Evolutionary conservation across 2,329 filamentous ascomycete genomes (phyloP).

Genomic region (Arachnopeziza araneosa): DNA sequence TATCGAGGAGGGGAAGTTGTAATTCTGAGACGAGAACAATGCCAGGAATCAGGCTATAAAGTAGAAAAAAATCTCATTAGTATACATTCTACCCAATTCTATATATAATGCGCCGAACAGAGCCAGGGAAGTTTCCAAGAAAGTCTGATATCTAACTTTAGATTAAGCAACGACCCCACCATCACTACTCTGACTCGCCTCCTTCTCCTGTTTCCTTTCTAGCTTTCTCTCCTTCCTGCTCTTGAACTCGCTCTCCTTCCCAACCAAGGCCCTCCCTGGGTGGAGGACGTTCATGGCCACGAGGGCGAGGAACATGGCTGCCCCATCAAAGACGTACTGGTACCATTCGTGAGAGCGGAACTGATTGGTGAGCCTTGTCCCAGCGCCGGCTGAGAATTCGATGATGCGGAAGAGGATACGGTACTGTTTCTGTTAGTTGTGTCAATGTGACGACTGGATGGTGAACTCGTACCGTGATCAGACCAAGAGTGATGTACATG

Average conservation of each 20-base stretch:
- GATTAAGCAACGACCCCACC: background rate
- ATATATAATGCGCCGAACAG: too few relatives aligned
- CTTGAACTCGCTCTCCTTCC: constrained; percentile 31
- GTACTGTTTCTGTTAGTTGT: constrained; percentile 29
- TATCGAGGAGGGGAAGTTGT: constrained; percentile 18
- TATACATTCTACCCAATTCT: too few relatives aligned
- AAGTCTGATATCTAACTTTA: background rate
- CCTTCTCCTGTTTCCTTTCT: constrained; percentile 20
- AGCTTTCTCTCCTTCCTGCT: constrained; percentile 35
- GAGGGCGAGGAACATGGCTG: constrained; percentile 9
- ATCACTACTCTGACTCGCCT: background rate
- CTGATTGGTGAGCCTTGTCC: constrained; percentile 33
- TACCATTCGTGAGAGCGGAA: constrained; percentile 44
- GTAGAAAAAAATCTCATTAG: background rate
- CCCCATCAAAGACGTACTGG: constrained; percentile 40
- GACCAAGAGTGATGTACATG: constrained; percentile 4
- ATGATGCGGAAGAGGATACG: constrained; percentile 54
- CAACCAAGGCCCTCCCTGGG: constrained; percentile 6
- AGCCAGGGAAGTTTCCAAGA: background rate
- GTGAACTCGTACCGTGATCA: constrained; percentile 2
- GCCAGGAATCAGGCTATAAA: background rate
- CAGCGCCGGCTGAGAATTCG: constrained; percentile 43
- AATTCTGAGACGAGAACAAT: background rate
- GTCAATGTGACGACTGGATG: background rate
- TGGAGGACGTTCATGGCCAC: constrained; percentile 9